Conservation (phyloP, 2,329 filamentous ascomycete species). For the Aspergillus pseudoterreus region DNA sequence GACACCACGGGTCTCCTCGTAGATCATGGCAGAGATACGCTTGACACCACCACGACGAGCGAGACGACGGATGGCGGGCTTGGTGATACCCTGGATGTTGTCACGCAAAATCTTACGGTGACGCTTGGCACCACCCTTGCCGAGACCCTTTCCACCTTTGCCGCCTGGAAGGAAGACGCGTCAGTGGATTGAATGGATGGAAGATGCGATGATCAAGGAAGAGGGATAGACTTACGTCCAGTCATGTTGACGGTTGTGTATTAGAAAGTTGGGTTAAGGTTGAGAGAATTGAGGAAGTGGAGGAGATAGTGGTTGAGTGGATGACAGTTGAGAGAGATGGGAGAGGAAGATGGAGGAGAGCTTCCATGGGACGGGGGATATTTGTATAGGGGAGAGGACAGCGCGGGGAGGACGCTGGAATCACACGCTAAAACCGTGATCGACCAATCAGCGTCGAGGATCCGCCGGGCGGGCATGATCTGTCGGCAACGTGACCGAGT, state of each 20-base stretch:
- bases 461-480: conserved; percentile 26
- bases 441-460: conserved; percentile 35
- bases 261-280: conserved; percentile 27
- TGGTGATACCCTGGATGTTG: conserved; percentile 99
- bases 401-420: conserved; percentile 29
- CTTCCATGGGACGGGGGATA: conserved; percentile 31
- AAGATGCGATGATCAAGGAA: background rate
- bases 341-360: conserved; percentile 21
- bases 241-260: conserved; percentile 50
- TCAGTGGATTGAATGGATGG: conserved; percentile 39
- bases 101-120: conserved; percentile 98
- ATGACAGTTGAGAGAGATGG: conserved; percentile 19
- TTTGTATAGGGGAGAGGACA: conserved; percentile 35
- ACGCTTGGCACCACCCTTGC: conserved; percentile 97
- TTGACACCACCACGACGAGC: conserved; percentile 99
- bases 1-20: conserved; percentile 78
- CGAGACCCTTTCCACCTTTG: conserved; percentile 96
- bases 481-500: conserved; percentile 25
- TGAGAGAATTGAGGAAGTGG: conserved; percentile 21
- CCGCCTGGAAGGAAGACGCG: conserved; percentile 60
- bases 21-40: conserved; percentile 97
- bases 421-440: conserved; percentile 33
- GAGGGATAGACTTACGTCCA: conserved; percentile 50
- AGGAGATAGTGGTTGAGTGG: conserved; percentile 21
- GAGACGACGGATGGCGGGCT: conserved; percentile 97